phyloP scores from a whole-genome alignment of 2,329 filamentous ascomycete genomes.

The Pestalotiopsis sp. region DNA sequence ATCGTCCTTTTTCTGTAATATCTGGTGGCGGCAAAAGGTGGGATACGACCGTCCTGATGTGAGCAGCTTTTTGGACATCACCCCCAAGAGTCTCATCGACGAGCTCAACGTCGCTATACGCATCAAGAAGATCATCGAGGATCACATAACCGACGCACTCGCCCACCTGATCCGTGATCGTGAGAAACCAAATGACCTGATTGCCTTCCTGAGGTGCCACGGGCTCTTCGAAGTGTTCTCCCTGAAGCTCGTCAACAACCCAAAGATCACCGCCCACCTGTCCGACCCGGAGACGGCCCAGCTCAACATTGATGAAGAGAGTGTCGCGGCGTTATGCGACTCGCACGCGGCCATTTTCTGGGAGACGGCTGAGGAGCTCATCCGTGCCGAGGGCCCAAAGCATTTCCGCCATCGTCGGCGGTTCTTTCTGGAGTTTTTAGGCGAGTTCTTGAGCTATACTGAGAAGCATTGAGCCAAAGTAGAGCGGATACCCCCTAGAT shows the following conservation, averaged over 20 bases:
- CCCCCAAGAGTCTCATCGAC: not conserved
- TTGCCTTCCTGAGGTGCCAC: not conserved
- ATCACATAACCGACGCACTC: not conserved
- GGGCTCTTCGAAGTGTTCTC: conserved; percentile 4
- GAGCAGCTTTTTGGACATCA: not conserved
- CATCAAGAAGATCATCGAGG: not conserved
- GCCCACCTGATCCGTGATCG: not conserved
- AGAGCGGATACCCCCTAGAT: not conserved
- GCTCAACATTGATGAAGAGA: not conserved
- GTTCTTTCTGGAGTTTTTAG: not conserved
- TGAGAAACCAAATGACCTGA: conserved; percentile 1
- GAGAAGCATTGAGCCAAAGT: not conserved
- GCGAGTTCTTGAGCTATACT: not conserved
- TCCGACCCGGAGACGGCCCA: not conserved
- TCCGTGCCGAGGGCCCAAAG: not conserved
- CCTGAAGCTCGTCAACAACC: not conserved
- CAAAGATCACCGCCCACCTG: not conserved
- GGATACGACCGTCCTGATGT: conserved; percentile 43
- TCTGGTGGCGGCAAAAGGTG: conserved; percentile 47
- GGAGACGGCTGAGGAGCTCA: not conserved
- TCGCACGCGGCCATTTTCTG: not conserved
- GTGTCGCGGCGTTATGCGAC: not conserved
- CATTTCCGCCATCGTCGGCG: not conserved
- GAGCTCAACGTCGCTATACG: not conserved
- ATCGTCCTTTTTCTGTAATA: conserved; percentile 45